phyloP scores from a whole-genome alignment of 2,329 filamentous ascomycete species.

The Verruconis gallopava region DNA sequence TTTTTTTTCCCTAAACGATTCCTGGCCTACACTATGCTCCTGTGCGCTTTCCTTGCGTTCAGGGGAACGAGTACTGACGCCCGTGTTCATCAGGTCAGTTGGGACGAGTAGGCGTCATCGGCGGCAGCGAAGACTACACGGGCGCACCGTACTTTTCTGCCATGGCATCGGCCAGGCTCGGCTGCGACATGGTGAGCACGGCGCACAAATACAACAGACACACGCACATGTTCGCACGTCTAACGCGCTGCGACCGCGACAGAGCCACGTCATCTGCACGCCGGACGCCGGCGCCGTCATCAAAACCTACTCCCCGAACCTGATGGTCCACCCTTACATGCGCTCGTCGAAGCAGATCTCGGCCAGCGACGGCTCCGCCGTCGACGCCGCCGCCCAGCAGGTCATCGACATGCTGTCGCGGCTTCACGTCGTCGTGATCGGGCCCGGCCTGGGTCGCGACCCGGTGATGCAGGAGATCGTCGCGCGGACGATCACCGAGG shows the following conservation, averaged over 20 bases:
- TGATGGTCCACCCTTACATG: conserved; percentile 98
- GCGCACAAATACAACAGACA: too few relatives aligned
- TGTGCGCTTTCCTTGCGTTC: background rate
- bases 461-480: conserved; percentile 80
- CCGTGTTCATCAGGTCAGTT: conserved; percentile 62
- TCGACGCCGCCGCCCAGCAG: conserved; percentile 49
- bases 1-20: background rate
- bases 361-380: conserved; percentile 37
- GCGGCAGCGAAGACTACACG: conserved; percentile 90
- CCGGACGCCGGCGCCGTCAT: conserved; percentile 73
- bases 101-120: conserved; percentile 84
- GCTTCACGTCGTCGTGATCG: conserved; percentile 84
- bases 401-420: conserved; percentile 74
- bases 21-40: background rate
- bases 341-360: conserved; percentile 53
- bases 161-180: conserved; percentile 84
- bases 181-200: conserved; percentile 67
- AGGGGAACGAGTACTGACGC: conserved; percentile 13
- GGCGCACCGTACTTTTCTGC: conserved; percentile 97
- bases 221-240: background rate
- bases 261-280: conserved; percentile 94
- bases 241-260: too few relatives aligned
- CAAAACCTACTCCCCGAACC: conserved; percentile 93
- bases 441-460: conserved; percentile 83
- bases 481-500: conserved; percentile 63